These are phyloP conservation scores for Penicillium freii DNA, from an alignment of 2,329 filamentous ascomycete species.

Conservation along the genomic window DNA sequence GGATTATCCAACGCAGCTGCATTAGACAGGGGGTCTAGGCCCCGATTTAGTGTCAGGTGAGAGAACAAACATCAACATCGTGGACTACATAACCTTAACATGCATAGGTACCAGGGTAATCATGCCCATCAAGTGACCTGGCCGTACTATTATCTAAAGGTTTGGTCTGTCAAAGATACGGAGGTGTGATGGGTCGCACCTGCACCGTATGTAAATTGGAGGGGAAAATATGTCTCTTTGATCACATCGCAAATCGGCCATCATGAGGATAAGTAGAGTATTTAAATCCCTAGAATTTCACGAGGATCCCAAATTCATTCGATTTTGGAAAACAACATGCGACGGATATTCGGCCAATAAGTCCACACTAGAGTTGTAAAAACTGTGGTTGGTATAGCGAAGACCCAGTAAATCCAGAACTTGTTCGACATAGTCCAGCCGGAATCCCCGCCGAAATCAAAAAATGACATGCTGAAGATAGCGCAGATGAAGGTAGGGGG, in stretches of 20 bases:
- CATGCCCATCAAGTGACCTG: slow-evolving; percentile 13
- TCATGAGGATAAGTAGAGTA: background rate
- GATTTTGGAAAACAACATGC: background rate
- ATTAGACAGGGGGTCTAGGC: background rate
- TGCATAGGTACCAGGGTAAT: background rate
- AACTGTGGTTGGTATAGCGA: slow-evolving; percentile 27
- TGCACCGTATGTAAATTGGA: slow-evolving; percentile 12
- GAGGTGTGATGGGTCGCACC: slow-evolving; percentile 17
- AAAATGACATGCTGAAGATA: slow-evolving; percentile 38
- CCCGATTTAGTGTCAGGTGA: background rate
- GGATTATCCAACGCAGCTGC: background rate
- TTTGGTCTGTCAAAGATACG: slow-evolving; percentile 16
- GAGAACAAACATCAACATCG: background rate
- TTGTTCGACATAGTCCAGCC: slow-evolving; percentile 24
- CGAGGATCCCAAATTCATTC: background rate
- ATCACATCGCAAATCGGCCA: background rate
- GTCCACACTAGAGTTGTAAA: slow-evolving; percentile 17
- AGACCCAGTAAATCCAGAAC: slow-evolving; percentile 35
- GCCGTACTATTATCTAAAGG: slow-evolving; percentile 3
- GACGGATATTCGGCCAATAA: slow-evolving; percentile 14
- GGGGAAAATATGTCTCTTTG: background rate
- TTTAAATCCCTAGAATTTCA: background rate
- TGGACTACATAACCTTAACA: background rate
- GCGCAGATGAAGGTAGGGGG: slow-evolving; percentile 52
- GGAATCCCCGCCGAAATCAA: slow-evolving; percentile 23